Percentiles rank a stretch among this genome's conserved stretches.
phyloP scores from a whole-genome alignment of 2,329 filamentous ascomycete species.

The Helminthosporium solani region DNA sequence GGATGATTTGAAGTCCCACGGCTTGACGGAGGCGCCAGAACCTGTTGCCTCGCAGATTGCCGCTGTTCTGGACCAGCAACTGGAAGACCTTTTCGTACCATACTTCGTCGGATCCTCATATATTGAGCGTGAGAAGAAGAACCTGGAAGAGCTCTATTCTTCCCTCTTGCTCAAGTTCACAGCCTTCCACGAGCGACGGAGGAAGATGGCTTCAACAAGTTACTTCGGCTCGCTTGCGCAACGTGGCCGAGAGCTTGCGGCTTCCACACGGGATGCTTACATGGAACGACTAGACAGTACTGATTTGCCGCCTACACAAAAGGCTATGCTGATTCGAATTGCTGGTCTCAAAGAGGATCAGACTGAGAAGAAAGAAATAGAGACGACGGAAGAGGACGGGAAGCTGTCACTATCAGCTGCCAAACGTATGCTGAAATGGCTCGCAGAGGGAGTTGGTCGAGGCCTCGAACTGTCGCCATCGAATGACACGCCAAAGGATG shows the following conservation, averaged over 20 bases:
- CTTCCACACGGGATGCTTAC: slow-evolving; percentile 87
- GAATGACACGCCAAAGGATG: slow-evolving; percentile 90
- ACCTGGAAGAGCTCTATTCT: slow-evolving; percentile 79
- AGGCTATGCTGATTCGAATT: slow-evolving; percentile 84
- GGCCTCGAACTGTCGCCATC: slow-evolving; percentile 86
- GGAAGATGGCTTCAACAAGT: slow-evolving; percentile 77
- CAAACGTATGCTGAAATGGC: slow-evolving; percentile 98
- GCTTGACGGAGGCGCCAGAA: slow-evolving; percentile 92
- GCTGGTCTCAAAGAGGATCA: slow-evolving; percentile 77
- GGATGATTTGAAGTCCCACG: slow-evolving; percentile 91
- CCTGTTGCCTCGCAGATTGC: slow-evolving; percentile 84
- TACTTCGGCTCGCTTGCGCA: slow-evolving; percentile 93
- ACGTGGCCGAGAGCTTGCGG: slow-evolving; percentile 82
- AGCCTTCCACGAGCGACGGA: slow-evolving; percentile 84
- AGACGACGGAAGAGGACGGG: slow-evolving; percentile 88
- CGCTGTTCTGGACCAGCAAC: slow-evolving; percentile 65
- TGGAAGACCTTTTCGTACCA: slow-evolving; percentile 66
- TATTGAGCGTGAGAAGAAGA: slow-evolving; percentile 65
- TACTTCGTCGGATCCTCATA: slow-evolving; percentile 67
- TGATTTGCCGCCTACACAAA: slow-evolving; percentile 83
- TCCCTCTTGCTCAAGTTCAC: slow-evolving; percentile 95
- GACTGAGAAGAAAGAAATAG: slow-evolving; percentile 79
- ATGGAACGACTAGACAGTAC: slow-evolving; percentile 85
- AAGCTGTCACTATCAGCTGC: slow-evolving; percentile 78
- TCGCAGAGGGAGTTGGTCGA: slow-evolving; percentile 90